Evolutionary conservation across 495 filamentous ascomycete genomes (phyloP), one percentile per base, ranked within the genome.

Genomic region (Aspergillus homomorphus): DNA sequence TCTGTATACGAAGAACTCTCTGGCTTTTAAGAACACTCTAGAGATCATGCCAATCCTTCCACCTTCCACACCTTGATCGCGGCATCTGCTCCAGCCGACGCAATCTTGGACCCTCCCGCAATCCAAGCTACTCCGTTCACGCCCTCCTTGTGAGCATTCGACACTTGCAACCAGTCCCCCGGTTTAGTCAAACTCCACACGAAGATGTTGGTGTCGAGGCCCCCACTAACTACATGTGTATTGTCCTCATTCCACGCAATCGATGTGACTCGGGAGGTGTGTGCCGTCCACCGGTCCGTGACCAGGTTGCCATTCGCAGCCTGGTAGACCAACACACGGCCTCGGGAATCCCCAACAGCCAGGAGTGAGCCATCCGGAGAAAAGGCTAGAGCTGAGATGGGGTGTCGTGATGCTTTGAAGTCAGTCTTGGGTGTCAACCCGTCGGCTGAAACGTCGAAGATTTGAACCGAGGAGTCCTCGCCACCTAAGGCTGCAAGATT

Each of bases 61-160:
- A 96, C 85, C 59, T 77, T 81, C 94, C 94, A 98, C 45, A 91
- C 79, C 81, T 96, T 98, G 21, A 98, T 82, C 0, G 89, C 85
- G 45, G 90, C 92, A 81, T 98, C 94, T 1, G 87, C 90, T 12
- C 94, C 94, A 23, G 82, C 83, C 61, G 87, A 93, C 2, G 87
- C 83, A 28, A 97, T 80, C 73, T 82, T 89, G n/a, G 74, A 72
- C n/a, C 75, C 77, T 21, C 77, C 83, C 8, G 82, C 82, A 18
- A 89, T 80, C 95, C 94, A 98, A 9, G 77, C 82, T 5, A 98
- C 92, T 4, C 89, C 92, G 63, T 88, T 89, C 8, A 98, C 90
- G 2, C 94, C 94, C 57, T 97, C 94, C 75, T 96, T 96, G 70
- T 98, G 94, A 48, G 92, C 91, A 68, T 95, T 91, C 24, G 80